Base-by-base conservation (phyloP, 306 rosid genomes). In the Medicago ruthenica region DNA sequence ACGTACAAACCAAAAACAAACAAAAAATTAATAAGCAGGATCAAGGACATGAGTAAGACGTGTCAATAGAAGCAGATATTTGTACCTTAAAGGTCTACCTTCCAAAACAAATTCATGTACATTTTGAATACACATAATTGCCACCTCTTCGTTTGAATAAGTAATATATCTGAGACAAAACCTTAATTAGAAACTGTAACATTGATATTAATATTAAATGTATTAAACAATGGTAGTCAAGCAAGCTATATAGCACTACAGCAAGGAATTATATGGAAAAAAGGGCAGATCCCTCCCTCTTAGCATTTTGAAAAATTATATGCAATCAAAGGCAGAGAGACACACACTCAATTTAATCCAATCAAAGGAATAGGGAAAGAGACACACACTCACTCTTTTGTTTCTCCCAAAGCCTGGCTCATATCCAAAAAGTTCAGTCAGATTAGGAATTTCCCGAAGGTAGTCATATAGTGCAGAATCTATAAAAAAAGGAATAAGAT, bases 61-160 rank as follows among this genome's bases (percentile, higher is more conserved):
- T 17, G 34, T 36, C 54, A 76, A 71, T 20, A 20, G 15, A 70
- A n/a, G 60, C 36, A 77, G 9, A 51, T 40, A 20, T 48, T 21
- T 47, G 66, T 85, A 96, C 99, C 88, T 96, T 84, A 92, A 87
- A 57, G 96, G 83, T 85, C 86, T 90, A 70, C 92, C 96, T 41
- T 96, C 99, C 97, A 96, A 86, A 75, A 92, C 82, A 89, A 92
- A 96, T 82, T 96, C 98, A 89, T 96, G 98, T 86, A 96, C 98
- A 88, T 90, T 89, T 87, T 96, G 99, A 85, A 96, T 96, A 83
- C 99, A 96, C 22, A 96, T 94, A 88, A 96, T 81, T 2, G 98
- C 99, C 83, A 92, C 99, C 37, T 92, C 98, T 83, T 96, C 99
- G 82, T 86, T 96, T n/a, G 91, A 83, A 83, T 92, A 96, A 58